phyloP scores from a whole-genome alignment of 257 asterid genomes.

The Ilex aquifolium region DNA sequence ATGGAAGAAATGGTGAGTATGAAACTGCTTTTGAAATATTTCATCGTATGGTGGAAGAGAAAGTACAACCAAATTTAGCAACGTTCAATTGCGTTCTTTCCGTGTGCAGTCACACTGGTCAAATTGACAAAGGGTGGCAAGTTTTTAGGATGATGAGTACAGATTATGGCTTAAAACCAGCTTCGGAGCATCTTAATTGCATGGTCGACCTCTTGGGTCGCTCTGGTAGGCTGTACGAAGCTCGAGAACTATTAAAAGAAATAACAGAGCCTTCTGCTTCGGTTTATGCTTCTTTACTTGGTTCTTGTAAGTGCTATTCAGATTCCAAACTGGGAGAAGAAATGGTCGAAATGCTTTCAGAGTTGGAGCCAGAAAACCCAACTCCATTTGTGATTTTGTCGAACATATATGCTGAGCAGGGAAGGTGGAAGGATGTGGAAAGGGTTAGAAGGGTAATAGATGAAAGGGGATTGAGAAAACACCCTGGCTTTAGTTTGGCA shows the following conservation, averaged over 20 bases:
- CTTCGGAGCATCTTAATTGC: conserved; percentile 51
- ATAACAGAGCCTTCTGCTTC: conserved; percentile 36
- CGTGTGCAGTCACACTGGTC: conserved; percentile 65
- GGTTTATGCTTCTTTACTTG: conserved; percentile 59
- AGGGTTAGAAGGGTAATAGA: conserved; percentile 50
- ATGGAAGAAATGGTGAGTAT: conserved; percentile 58
- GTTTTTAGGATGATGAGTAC: conserved; percentile 46
- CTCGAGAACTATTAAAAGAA: conserved; percentile 55
- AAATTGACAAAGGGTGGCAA: conserved; percentile 53
- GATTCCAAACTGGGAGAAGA: conserved; percentile 55
- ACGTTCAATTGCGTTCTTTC: conserved; percentile 71
- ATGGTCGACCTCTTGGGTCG: conserved; percentile 76
- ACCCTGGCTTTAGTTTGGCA: conserved; percentile 51
- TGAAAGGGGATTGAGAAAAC: conserved; percentile 45
- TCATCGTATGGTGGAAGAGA: conserved; percentile 46
- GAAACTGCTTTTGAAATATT: conserved; percentile 63
- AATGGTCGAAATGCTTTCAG: conserved; percentile 48
- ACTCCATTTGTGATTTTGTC: conserved; percentile 74
- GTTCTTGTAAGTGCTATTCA: conserved; percentile 53
- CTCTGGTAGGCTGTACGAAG: conserved; percentile 64
- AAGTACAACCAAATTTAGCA: conserved; percentile 57
- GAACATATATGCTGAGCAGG: conserved; percentile 72
- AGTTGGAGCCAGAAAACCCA: conserved; percentile 65
- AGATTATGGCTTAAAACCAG: conserved; percentile 52
- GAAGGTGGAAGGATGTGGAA: conserved; percentile 69